Evolutionary conservation across 2,329 filamentous ascomycete species (phyloP), one percentile per base, ranked within the genome.

Genomic region (Cladophialophora chaetospira): DNA sequence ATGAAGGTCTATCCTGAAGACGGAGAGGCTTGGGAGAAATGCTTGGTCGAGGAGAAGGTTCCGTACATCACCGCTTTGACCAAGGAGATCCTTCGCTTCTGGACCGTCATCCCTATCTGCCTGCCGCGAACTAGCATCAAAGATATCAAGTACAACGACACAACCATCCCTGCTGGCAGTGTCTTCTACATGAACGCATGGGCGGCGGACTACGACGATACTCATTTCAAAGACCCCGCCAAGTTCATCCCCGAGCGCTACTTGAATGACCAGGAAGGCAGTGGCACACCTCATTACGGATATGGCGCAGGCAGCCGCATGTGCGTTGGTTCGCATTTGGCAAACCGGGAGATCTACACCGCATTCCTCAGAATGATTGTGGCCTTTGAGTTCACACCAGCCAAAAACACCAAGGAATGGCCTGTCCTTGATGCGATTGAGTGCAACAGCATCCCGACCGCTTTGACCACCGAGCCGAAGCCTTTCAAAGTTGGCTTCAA

Each of bases 161-260:
- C 83, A 0, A 74, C 79, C 1, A 88, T 94, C 33, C 89, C 89
- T 0, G 81, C 88, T 0, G 87, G 88, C 1, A 91, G 87, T 0
- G 89, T 86, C 1, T 91, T 93, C 65, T 91, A 91, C 72, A 87
- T 93, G 88, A 91, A 87, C 66, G 86, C 88, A 8, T 91, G 87
- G 71, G 87, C 86, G 1, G 88, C 87, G 23, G 81, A 91, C 71
- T 89, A 89, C 70, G 88, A 91, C 67, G 77, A 79, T 4, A 70
- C 73, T 0, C 87, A 89, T 68, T 91, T 89, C 75, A 82, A 84
- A 61, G 70, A 82, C 25, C 82, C 88, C 0, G 61, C 79, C 25
- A 72, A 75, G 5, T 91, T 91, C 69, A 75, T 83, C n/a, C 86
- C 88, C 0, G 87, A 91, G 62, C 82, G 88, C 23, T 91, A 87